Evolutionary conservation across 306 rosid species (phyloP).

Genomic region (Cucumis hystrix): DNA sequence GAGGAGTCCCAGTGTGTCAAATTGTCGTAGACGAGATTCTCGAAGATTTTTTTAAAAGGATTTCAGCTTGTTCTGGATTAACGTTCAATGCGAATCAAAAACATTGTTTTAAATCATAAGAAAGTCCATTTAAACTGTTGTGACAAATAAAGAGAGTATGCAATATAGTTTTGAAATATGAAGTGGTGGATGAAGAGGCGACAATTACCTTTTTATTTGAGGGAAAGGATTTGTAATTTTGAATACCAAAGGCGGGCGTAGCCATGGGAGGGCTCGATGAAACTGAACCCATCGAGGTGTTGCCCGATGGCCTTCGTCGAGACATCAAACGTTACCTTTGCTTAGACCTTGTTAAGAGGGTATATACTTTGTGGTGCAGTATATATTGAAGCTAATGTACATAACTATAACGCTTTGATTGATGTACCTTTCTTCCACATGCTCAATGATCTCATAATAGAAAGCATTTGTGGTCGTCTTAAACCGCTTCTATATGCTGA

Average conservation of each 20-base stretch:
- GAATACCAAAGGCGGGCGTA: slow-evolving; percentile 83
- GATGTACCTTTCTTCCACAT: slow-evolving; percentile 83
- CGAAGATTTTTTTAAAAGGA: too few relatives aligned
- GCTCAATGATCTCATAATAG: slow-evolving; percentile 87
- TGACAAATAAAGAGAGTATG: slow-evolving; percentile 90
- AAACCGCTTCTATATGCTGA: slow-evolving; percentile 62
- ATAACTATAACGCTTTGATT: too few relatives aligned
- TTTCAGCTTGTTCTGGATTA: too few relatives aligned
- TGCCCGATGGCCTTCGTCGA: slow-evolving; percentile 84
- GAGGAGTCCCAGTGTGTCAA: too few relatives aligned
- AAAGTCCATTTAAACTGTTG: slow-evolving; percentile 35
- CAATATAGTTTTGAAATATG: slow-evolving; percentile 83
- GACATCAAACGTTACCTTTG: slow-evolving; percentile 86
- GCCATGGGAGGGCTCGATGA: slow-evolving; percentile 88
- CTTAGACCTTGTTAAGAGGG: slow-evolving; percentile 79
- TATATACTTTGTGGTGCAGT: not conserved
- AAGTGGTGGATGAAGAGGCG: slow-evolving; percentile 98
- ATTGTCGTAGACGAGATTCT: too few relatives aligned
- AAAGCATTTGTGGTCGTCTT: slow-evolving; percentile 86
- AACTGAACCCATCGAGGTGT: slow-evolving; percentile 59
- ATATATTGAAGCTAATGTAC: too few relatives aligned
- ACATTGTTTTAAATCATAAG: too few relatives aligned
- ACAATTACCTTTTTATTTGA: slow-evolving; percentile 65
- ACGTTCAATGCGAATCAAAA: too few relatives aligned
- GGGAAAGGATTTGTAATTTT: slow-evolving; percentile 71